Percentiles rank a stretch among this genome's conserved stretches.
Evolutionary conservation across 371 early-diverging fungal genomes (phyloP).

Genomic region (Actinomucor elegans): DNA sequence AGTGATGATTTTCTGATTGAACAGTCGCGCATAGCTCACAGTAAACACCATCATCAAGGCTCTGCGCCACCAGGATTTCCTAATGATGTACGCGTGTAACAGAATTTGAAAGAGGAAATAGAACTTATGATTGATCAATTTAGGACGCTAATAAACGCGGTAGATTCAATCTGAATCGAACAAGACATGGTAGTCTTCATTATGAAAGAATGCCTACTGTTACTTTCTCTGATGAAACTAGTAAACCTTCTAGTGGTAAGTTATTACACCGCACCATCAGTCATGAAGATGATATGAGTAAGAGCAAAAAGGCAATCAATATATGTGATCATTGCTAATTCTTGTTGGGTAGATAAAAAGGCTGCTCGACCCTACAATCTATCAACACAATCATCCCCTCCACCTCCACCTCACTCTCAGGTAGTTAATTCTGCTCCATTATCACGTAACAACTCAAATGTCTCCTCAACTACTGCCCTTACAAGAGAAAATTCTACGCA

Average conservation of each 20-base stretch:
- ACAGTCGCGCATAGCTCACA: not conserved
- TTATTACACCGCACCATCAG: constrained; percentile 19
- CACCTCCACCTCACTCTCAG: constrained; percentile 1
- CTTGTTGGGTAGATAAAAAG: too few relatives aligned
- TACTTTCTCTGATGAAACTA: constrained; percentile 21
- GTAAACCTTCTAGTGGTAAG: constrained; percentile 1
- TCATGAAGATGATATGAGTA: constrained; percentile 22
- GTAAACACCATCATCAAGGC: constrained; percentile 12
- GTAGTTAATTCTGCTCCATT: constrained; percentile 1
- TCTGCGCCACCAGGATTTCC: constrained; percentile 8
- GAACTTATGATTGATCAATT: too few relatives aligned
- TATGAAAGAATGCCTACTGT: constrained; percentile 14
- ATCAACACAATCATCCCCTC: constrained; percentile 8
- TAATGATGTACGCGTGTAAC: too few relatives aligned
- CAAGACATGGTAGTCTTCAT: constrained; percentile 16
- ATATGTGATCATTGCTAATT: too few relatives aligned
- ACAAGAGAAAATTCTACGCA: constrained; percentile 2
- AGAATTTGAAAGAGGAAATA: too few relatives aligned
- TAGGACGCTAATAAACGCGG: not conserved
- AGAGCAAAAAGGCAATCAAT: not conserved
- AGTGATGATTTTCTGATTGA: constrained; percentile 23
- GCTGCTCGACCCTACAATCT: constrained; percentile 1
- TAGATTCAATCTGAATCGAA: constrained; percentile 6
- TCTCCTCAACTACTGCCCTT: not conserved
- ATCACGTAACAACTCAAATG: constrained; percentile 22